Evolutionary conservation across 2,329 filamentous ascomycete genomes (phyloP).

Genomic region (Hypoxylon sp.): DNA sequence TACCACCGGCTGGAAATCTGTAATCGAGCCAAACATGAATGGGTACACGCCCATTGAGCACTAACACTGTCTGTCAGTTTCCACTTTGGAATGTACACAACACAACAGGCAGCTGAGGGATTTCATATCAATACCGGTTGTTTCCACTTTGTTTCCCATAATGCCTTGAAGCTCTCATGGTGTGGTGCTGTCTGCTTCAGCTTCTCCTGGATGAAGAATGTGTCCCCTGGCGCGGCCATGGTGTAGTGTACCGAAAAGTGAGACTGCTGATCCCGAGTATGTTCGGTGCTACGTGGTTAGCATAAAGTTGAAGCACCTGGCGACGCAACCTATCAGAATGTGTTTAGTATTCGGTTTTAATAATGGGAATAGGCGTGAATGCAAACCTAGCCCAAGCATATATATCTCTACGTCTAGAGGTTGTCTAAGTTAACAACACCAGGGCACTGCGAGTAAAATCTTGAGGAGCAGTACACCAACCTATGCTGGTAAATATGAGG

Average conservation of each 20-base stretch:
- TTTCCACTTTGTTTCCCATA: constrained; percentile 46
- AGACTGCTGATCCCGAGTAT: background rate
- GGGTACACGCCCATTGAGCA: constrained; percentile 48
- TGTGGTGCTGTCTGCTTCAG: constrained; percentile 35
- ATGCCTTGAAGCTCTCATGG: constrained; percentile 41
- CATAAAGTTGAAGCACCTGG: background rate
- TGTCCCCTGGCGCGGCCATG: constrained; percentile 42
- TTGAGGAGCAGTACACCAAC: no score
- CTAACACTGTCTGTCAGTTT: constrained; percentile 21
- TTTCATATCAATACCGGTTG: constrained; percentile 30
- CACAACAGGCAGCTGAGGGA: background rate
- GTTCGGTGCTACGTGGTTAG: background rate
- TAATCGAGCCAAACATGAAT: constrained; percentile 46
- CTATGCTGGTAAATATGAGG: background rate
- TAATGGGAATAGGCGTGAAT: background rate
- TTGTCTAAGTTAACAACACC: background rate
- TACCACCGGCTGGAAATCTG: constrained; percentile 47
- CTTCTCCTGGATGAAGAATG: constrained; percentile 43
- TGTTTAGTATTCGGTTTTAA: no score
- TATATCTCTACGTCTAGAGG: background rate
- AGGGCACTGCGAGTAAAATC: background rate
- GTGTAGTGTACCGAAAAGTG: background rate
- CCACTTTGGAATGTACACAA: no score
- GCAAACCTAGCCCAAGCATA: no score
- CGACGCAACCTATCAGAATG: no score